Evolutionary conservation across 2,329 filamentous ascomycete species (phyloP).

Genomic region (Fusarium subtropicale): DNA sequence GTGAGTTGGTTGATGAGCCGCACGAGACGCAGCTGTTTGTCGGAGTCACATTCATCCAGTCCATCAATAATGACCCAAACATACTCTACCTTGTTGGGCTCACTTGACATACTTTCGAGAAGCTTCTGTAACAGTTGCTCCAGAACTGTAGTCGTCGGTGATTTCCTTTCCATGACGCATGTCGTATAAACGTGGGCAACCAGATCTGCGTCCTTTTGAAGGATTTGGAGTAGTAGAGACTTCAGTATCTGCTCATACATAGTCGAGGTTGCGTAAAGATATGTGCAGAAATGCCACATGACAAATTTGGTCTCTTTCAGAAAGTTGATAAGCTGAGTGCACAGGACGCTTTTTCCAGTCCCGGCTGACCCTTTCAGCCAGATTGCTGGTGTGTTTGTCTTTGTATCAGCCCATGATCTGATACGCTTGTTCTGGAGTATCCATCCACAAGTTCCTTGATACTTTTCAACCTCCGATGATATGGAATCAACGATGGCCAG

Average conservation of each 20-base stretch:
- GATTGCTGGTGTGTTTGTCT: slow-evolving; percentile 10
- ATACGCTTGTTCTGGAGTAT: slow-evolving; percentile 13
- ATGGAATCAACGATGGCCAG: slow-evolving; percentile 18
- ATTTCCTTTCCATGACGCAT: slow-evolving; percentile 30
- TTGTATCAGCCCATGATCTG: neutral
- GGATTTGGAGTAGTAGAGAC: slow-evolving; percentile 15
- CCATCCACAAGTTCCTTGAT: slow-evolving; percentile 26
- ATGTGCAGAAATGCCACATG: slow-evolving; percentile 27
- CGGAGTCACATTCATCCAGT: slow-evolving; percentile 21
- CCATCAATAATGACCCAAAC: slow-evolving; percentile 29
- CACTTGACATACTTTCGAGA: slow-evolving; percentile 3
- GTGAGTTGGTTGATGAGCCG: slow-evolving; percentile 17
- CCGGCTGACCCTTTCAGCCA: slow-evolving; percentile 29
- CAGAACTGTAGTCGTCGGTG: neutral
- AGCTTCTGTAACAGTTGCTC: slow-evolving; percentile 19
- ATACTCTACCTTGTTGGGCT: neutral
- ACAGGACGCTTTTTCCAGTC: slow-evolving; percentile 31
- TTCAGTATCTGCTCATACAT: slow-evolving; percentile 26
- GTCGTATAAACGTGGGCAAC: slow-evolving; percentile 16
- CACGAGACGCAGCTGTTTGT: slow-evolving; percentile 11
- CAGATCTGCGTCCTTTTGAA: slow-evolving; percentile 20
- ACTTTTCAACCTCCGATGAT: neutral
- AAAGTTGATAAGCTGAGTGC: slow-evolving; percentile 27
- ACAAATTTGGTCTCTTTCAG: slow-evolving; percentile 2
- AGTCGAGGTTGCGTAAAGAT: neutral